Conservation (phyloP, 202 grass and related monocot genomes). For the Schoenoplectus triqueter region DNA sequence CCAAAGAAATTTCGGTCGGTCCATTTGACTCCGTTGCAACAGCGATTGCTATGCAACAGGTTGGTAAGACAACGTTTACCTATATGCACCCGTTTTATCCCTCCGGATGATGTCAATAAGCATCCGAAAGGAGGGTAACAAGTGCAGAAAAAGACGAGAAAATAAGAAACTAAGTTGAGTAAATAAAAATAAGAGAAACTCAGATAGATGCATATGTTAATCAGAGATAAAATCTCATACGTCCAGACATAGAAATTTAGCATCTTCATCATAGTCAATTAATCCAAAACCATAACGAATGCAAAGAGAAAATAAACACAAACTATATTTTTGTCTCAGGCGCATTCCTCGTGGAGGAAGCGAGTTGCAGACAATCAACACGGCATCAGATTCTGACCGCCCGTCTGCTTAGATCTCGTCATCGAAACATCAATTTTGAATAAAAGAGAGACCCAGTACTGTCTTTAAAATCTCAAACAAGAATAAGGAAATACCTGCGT, state of each 20-base stretch:
- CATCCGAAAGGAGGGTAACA: slow-evolving; percentile 44
- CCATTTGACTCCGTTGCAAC: slow-evolving; percentile 95
- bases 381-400: slow-evolving; percentile 99
- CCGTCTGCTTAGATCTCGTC: slow-evolving; percentile 90
- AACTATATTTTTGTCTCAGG: slow-evolving; percentile 47
- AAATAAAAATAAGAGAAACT: background rate
- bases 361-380: slow-evolving; percentile 90
- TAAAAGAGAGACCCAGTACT: background rate
- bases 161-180: background rate
- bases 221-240: slow-evolving; percentile 52
- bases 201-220: slow-evolving; percentile 31
- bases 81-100: slow-evolving; percentile 52
- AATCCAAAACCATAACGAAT: background rate
- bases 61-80: slow-evolving; percentile 78
- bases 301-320: background rate
- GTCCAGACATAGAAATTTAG: slow-evolving; percentile 68
- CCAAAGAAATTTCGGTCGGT: slow-evolving; percentile 44
- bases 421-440: slow-evolving; percentile 43
- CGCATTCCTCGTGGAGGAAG: slow-evolving; percentile 47
- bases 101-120: slow-evolving; percentile 29
- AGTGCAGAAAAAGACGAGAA: slow-evolving; percentile 14
- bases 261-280: slow-evolving; percentile 49
- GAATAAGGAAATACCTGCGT: background rate
- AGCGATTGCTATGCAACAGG: slow-evolving; percentile 49
- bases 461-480: no score